Evolutionary conservation across 805 yeast species (phyloP), one percentile per base, ranked within the genome.

Genomic region (Saccharomycopsis sp.): DNA sequence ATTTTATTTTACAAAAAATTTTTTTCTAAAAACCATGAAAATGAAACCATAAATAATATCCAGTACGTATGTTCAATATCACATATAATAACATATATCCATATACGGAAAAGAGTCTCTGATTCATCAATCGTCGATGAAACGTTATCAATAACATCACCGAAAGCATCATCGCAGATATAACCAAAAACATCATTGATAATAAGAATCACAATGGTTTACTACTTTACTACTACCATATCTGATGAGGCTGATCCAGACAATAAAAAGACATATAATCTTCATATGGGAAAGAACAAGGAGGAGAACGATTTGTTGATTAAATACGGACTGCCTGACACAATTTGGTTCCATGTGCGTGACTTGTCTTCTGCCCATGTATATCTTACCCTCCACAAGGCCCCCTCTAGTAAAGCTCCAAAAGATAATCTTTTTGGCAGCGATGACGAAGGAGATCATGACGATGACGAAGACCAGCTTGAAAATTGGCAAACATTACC

Each of bases 341-440:
- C 87, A 67, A 72, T 86, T 2, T 88, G 96, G 93, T 88, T 89
- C 66, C 96, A 87, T 69, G 90, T 86, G 5, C 92, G 86, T 64
- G 85, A 84, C 63, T 74, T 82, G 53, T 84, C 90, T 2, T 84
- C 90, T 51, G 94, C 92, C 0, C 96, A 89, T 68, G 78, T 89
- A 8, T 89, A 89, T 65, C 72, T 87, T 25, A 78, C 89, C 58
- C 69, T 85, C 20, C 72, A 76, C 1, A 29, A 29, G 12, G 12
- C 5, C 38, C 9, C 12, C 67, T 68, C 1, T 7, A 44, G 22
- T 7, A 44, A 17, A n/a, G 20, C 12, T 7, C 19, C 19, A 44
- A 44, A 44, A 44, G 22, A 44, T 19, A 44, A 44, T 17, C 38
- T 29, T 7, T 29, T 29, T 29, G 38, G 38, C 12, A 19, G 22